phyloP scores from a whole-genome alignment of 352 stramenopile species.

The Globisporangium rhizosaccharum region DNA sequence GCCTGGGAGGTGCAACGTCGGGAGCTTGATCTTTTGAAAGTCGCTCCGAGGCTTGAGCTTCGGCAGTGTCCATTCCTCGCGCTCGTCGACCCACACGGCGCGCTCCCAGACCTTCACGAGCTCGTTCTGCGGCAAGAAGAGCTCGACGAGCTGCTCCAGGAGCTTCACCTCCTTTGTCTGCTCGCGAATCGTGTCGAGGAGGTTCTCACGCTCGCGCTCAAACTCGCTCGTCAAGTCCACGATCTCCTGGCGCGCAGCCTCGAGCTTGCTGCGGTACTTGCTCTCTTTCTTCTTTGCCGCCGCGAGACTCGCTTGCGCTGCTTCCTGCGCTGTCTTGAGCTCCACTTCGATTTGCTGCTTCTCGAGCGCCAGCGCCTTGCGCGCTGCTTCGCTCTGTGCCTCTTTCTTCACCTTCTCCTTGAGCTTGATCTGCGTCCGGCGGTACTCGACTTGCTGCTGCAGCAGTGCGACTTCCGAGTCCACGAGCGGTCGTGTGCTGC shows the following conservation, averaged over 20 bases:
- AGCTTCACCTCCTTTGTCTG: slow-evolving; percentile 87
- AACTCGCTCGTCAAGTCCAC: slow-evolving; percentile 80
- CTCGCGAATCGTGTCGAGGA: slow-evolving; percentile 86
- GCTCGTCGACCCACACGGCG: slow-evolving; percentile 77
- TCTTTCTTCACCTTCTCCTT: slow-evolving; percentile 71
- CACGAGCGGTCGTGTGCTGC: slow-evolving; percentile 8
- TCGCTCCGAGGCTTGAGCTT: slow-evolving; percentile 75
- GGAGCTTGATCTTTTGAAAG: slow-evolving; percentile 78
- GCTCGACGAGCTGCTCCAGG: slow-evolving; percentile 81
- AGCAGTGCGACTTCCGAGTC: slow-evolving; percentile 73
- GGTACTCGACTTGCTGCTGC: slow-evolving; percentile 80
- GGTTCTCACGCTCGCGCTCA: slow-evolving; percentile 76
- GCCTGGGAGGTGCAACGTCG: slow-evolving; percentile 28
- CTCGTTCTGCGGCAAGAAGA: slow-evolving; percentile 82
- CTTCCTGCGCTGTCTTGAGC: slow-evolving; percentile 64
- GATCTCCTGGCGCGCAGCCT: slow-evolving; percentile 80
- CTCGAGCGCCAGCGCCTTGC: slow-evolving; percentile 51
- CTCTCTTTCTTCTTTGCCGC: slow-evolving; percentile 56
- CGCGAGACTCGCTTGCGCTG: slow-evolving; percentile 45
- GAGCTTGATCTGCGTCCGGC: slow-evolving; percentile 72
- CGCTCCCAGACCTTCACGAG: slow-evolving; percentile 87
- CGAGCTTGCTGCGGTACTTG: slow-evolving; percentile 66
- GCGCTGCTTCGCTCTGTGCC: slow-evolving; percentile 50
- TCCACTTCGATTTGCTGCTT: slow-evolving; percentile 76
- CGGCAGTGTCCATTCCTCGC: slow-evolving; percentile 70